Base-by-base conservation (phyloP, 306 rosid species). In the Echinosophora koreensis region DNA sequence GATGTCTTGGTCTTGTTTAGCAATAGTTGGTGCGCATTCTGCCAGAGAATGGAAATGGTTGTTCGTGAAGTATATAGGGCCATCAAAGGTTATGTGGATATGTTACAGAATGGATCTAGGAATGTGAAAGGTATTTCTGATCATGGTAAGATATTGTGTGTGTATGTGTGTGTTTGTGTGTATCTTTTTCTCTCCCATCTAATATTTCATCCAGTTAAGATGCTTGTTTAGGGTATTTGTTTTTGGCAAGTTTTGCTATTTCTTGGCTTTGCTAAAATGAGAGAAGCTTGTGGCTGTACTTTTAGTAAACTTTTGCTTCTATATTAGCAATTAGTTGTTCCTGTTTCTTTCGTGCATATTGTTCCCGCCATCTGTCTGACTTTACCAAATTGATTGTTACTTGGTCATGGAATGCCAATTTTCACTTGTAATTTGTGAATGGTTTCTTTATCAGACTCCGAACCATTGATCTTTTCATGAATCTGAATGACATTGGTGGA, bases 11-110 rank as follows among this genome's bases (percentile, higher is more conserved):
- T 95, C 77, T 83, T 95, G 76, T 92, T 95, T 83, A 90, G 96
- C 92, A 87, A 95, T 79, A 92, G 83, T 77, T 95, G 98, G 97
- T 95, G 98, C 79, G 97, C 92, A 47, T 90, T 87, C 85, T 92
- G 97, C 84, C 96, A 90, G 78, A 88, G 97, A 85, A 95, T 88
- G 91, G 98, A 92, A 76, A 66, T 92, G 78, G 86, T 89, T 87
- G 89, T 95, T 57, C 86, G 89, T 18, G 98, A 95, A 87, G 90
- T 89, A 60, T 87, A 89, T 80, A 91, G 89, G 59, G 88, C 91
- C 78, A 81, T 88, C 76, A 93, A 87, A 84, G 84, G 87, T 56
- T 87, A 82, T 75, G 55, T 71, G 69, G 88, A 85, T 63, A 67
- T 64, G 41, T 69, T 81, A 79, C 79, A 76, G 72, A 86, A 71